Percentiles rank a stretch among this genome's conserved stretches.
Evolutionary conservation across 371 early-diverging fungal species (phyloP).

Genomic region (Syncephalis fuscata): DNA sequence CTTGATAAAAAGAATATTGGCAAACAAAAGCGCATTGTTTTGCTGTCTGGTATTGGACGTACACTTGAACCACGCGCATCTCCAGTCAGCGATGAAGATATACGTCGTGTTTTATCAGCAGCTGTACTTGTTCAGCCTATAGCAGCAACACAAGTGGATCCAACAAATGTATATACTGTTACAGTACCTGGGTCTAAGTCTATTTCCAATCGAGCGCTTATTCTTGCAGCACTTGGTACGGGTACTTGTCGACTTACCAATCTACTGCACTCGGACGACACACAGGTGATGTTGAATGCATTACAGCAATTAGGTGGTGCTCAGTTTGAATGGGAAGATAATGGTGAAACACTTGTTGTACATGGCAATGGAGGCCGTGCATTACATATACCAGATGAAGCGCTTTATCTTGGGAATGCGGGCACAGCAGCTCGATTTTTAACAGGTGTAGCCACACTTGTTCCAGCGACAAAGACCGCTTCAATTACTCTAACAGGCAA

Average conservation of each 20-base stretch:
- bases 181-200: constrained; percentile 93
- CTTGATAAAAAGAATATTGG: constrained; percentile 96
- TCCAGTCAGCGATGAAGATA: constrained; percentile 63
- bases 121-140: constrained; percentile 47
- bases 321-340: constrained; percentile 79
- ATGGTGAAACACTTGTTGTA: constrained; percentile 78
- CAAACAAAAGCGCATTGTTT: constrained; percentile 80
- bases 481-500: constrained; percentile 81
- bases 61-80: constrained; percentile 72
- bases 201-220: constrained; percentile 88
- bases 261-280: constrained; percentile 91
- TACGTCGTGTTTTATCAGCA: constrained; percentile 63
- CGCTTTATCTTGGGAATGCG: constrained; percentile 91
- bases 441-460: constrained; percentile 70
- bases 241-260: constrained; percentile 75
- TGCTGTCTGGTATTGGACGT: constrained; percentile 68
- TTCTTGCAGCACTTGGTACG: constrained; percentile 77
- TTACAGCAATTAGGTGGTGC: constrained; percentile 75
- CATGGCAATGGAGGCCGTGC: constrained; percentile 54
- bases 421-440: constrained; percentile 96
- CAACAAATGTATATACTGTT: constrained; percentile 26
- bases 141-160: not conserved
- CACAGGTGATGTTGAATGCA: constrained; percentile 91
- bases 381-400: constrained; percentile 54
- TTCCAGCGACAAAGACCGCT: constrained; percentile 21